Percentiles rank a stretch among this genome's conserved stretches.
Evolutionary conservation across 2,329 filamentous ascomycete species (phyloP).

Genomic region (Epichloe gansuensis): DNA sequence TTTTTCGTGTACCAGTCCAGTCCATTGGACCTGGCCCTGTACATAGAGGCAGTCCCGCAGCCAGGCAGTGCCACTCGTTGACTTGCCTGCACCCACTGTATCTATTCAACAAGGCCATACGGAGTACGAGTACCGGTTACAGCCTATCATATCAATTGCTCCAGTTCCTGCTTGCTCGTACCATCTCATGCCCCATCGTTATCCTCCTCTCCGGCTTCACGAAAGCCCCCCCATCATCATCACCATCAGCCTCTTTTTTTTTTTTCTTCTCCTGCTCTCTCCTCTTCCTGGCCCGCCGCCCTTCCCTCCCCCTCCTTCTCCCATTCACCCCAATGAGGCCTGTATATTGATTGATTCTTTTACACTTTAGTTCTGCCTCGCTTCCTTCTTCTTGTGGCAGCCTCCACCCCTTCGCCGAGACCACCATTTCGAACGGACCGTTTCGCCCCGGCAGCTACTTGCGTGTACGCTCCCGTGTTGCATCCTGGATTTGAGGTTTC

Average conservation of each 20-base stretch:
- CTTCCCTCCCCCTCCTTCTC: slow-evolving; percentile 4
- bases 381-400: slow-evolving; percentile 5
- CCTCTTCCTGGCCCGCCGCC: slow-evolving; percentile 1
- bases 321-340: slow-evolving; percentile 18
- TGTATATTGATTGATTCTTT: slow-evolving; percentile 25
- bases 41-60: not conserved
- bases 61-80: not conserved
- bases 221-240: slow-evolving; percentile 8
- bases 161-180: slow-evolving; percentile 1
- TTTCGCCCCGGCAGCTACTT: not conserved
- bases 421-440: slow-evolving; percentile 2
- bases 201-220: slow-evolving; percentile 1
- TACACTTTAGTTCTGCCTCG: slow-evolving; percentile 18
- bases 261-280: slow-evolving; percentile 13
- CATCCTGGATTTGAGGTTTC: not conserved
- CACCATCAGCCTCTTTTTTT: slow-evolving; percentile 13
- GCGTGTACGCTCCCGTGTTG: not conserved
- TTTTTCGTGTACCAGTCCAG: too few relatives aligned
- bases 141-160: not conserved
- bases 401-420: not conserved
- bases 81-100: not conserved
- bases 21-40: not conserved
- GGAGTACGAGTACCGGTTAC: too few relatives aligned
- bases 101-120: too few relatives aligned
- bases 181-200: not conserved